A percentile compares a stretch with the other conserved stretches of the same genome.
These are phyloP conservation scores for Candida vaughaniae DNA, from an alignment of 805 yeast genomes.

Conservation along the genomic window DNA sequence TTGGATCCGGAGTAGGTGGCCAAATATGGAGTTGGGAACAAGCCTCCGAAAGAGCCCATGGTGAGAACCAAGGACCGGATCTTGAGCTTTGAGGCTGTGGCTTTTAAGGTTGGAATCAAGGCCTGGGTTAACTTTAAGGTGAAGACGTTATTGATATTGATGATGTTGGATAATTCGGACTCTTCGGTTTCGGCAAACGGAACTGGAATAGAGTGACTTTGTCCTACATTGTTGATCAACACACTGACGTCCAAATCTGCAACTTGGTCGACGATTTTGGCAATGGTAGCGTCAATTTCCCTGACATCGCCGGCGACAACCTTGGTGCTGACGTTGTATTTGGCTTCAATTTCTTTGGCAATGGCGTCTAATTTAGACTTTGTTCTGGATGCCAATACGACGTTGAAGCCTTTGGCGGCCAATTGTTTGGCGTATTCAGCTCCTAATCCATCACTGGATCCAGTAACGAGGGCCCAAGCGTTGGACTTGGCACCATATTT, in stretches of 20 bases:
- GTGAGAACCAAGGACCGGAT: conserved; percentile 78
- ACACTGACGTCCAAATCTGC: conserved; percentile 63
- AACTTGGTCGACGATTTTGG: conserved; percentile 45
- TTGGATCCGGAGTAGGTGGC: conserved; percentile 97
- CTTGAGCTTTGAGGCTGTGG: conserved; percentile 27
- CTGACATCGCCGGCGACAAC: conserved; percentile 79
- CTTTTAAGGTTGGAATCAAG: conserved; percentile 67
- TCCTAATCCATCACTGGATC: conserved; percentile 97
- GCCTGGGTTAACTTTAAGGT: conserved; percentile 81
- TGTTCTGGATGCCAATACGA: conserved; percentile 84
- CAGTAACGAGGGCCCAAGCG: conserved; percentile 94
- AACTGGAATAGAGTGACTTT: conserved; percentile 91
- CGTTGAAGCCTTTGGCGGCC: conserved; percentile 80
- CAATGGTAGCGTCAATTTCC: conserved; percentile 60
- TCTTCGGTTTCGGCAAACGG: conserved; percentile 81
- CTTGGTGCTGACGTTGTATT: conserved; percentile 60
- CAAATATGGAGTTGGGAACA: conserved; percentile 86
- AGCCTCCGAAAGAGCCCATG: conserved; percentile 97
- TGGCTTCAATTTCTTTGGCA: conserved; percentile 59
- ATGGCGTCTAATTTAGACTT: conserved; percentile 67
- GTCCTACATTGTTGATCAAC: conserved; percentile 90
- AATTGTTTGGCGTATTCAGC: conserved; percentile 86
- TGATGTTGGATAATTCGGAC: conserved; percentile 72
- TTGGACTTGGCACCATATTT: conserved; percentile 76
- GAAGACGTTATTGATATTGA: conserved; percentile 81